Evolutionary conservation across 2,329 filamentous ascomycete species (phyloP), one percentile per base, ranked within the genome.

Genomic region (Dothideomycetes sp.): DNA sequence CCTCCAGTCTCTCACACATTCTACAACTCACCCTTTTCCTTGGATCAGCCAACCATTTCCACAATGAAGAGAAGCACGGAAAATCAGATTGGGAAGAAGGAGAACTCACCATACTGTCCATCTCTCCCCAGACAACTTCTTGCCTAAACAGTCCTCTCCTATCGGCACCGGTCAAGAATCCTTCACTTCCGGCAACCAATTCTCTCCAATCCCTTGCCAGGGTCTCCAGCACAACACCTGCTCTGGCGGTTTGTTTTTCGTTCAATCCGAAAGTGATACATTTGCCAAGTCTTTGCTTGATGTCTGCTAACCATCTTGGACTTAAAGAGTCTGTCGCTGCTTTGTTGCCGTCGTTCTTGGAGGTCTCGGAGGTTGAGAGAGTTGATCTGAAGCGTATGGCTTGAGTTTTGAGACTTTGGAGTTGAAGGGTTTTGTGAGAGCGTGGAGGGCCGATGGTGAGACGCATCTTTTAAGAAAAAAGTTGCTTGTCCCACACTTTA

Each of bases 101-200:
- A n/a, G 18, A 11, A 41, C 67, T 62, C 54, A 76, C 72, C 73
- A 76, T 76, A 50, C 60, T 64, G 49, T 77, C 70, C 82, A 87
- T 85, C 59, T 94, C 86, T 20, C 86, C 87, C 85, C 84, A 93
- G 0, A 76, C 78, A 17, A 93, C 80, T 48, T 71, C 69, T 45
- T 84, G 78, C 39, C 71, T 66, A 47, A 76, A 74, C 23, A 89
- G 56, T 0, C 83, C 76, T 32, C 71, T 74, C 36, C 76, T 68
- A 49, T 73, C 70, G 45, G 70, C 67, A 9, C 68, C 72, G 0
- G 79, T 83, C 47, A 91, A 60, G 57, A 78, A 93, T 0, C 85
- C 84, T 53, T 89, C 82, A 43, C 77, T 78, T 1, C 83, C 84
- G 0, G 80, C 82, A 20, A 83, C 63, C 43, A 91, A 63, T 49